These are phyloP conservation scores for Echria macrotheca DNA, from an alignment of 495 filamentous ascomycete species.

Conservation along the genomic window DNA sequence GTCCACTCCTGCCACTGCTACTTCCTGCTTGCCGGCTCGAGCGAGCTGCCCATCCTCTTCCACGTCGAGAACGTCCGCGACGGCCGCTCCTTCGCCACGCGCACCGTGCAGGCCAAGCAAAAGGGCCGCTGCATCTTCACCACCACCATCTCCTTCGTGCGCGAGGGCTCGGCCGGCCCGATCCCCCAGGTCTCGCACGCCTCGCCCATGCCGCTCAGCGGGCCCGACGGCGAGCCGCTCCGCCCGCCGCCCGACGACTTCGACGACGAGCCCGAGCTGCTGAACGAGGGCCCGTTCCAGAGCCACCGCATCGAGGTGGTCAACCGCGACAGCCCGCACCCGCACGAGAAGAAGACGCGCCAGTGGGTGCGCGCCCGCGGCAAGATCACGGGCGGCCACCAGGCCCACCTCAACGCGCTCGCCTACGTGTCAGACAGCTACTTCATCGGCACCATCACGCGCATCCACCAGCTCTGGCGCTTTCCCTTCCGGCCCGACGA, in stretches of 20 bases:
- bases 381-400: constrained; percentile 65
- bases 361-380: constrained; percentile 79
- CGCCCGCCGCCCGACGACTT: constrained; percentile 34
- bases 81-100: constrained; percentile 85
- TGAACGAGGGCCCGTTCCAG: constrained; percentile 42
- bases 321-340: constrained; percentile 32
- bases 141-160: constrained; percentile 82
- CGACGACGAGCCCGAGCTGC: constrained; percentile 31
- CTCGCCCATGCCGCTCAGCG: constrained; percentile 51
- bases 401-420: constrained; percentile 76
- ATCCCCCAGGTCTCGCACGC: constrained; percentile 54
- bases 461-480: constrained; percentile 68
- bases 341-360: constrained; percentile 63
- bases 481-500: constrained; percentile 40
- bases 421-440: constrained; percentile 89
- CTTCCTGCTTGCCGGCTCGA: constrained; percentile 87
- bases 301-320: constrained; percentile 48
- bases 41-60: constrained; percentile 77
- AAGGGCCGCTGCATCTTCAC: constrained; percentile 89
- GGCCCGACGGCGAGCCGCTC: constrained; percentile 23
- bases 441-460: constrained; percentile 83
- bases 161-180: constrained; percentile 58
- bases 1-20: constrained; percentile 98
- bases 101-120: constrained; percentile 91
- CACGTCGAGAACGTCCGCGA: constrained; percentile 89